Conservation (phyloP, 2,329 filamentous ascomycete genomes). For the Emergomyces orientalis region DNA sequence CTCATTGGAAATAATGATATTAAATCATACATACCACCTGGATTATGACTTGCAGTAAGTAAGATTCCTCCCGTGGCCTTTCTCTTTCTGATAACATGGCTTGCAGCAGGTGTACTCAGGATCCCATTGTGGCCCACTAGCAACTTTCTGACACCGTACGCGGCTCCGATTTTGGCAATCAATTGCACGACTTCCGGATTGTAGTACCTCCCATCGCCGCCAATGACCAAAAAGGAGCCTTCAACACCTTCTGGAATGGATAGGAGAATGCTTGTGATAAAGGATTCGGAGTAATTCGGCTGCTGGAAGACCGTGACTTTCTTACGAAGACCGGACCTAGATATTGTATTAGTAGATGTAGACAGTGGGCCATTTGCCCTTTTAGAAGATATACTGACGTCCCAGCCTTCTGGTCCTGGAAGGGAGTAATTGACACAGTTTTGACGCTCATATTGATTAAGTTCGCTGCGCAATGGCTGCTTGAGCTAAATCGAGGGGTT, state of each 20-base stretch:
- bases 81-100: slow-evolving; percentile 87
- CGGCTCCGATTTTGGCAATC: slow-evolving; percentile 93
- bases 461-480: not conserved
- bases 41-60: slow-evolving; percentile 95
- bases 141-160: slow-evolving; percentile 98
- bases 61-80: slow-evolving; percentile 95
- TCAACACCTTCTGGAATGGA: slow-evolving; percentile 92
- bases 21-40: slow-evolving; percentile 62
- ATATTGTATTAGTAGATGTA: slow-evolving; percentile 18
- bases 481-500: not conserved
- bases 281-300: slow-evolving; percentile 90
- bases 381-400: slow-evolving; percentile 59
- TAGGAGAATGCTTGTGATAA: slow-evolving; percentile 85
- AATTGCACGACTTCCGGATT: slow-evolving; percentile 94
- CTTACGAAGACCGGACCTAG: slow-evolving; percentile 92
- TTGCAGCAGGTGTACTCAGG: slow-evolving; percentile 89
- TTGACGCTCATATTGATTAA: slow-evolving; percentile 58
- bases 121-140: slow-evolving; percentile 94
- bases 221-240: slow-evolving; percentile 86
- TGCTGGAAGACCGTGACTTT: slow-evolving; percentile 98
- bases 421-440: slow-evolving; percentile 74
- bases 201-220: slow-evolving; percentile 93
- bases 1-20: not conserved
- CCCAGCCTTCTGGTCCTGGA: slow-evolving; percentile 95
- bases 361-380: slow-evolving; percentile 13